Percentiles rank a stretch among this genome's conserved stretches.
Evolutionary conservation across 257 asterid species (phyloP).

Genomic region (Solanum appendiculatum): DNA sequence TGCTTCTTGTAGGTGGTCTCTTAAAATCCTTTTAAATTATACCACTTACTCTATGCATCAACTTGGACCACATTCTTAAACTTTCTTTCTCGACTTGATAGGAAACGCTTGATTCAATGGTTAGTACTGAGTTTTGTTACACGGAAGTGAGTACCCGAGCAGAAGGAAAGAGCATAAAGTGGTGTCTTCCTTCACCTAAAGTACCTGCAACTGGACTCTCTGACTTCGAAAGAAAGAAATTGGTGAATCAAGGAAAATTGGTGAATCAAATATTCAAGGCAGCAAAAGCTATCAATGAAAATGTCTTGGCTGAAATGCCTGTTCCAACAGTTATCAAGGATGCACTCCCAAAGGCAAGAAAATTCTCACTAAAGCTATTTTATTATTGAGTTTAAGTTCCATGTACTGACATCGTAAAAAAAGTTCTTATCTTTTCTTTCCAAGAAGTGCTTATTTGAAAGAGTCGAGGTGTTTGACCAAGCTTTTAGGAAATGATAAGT

Average conservation of each 20-base stretch:
- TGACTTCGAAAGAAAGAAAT: constrained; percentile 51
- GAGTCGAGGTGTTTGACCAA: background rate
- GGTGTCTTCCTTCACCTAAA: constrained; percentile 93
- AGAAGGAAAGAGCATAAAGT: constrained; percentile 67
- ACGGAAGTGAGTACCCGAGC: constrained; percentile 74
- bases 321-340: constrained; percentile 53
- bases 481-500: background rate
- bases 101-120: constrained; percentile 85
- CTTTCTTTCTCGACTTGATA: constrained; percentile 2
- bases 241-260: constrained; percentile 53
- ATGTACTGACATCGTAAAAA: background rate
- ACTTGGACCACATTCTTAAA: background rate
- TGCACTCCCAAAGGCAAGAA: constrained; percentile 64
- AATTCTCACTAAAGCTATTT: background rate
- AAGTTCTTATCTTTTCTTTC: background rate
- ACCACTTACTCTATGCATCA: background rate
- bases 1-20: constrained; percentile 79
- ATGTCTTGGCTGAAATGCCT: constrained; percentile 67
- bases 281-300: constrained; percentile 65
- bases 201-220: constrained; percentile 77
- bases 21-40: background rate
- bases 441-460: background rate
- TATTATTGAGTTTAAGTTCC: background rate
- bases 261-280: constrained; percentile 82
- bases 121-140: constrained; percentile 69